Evolutionary conservation across 2,329 filamentous ascomycete genomes (phyloP), one percentile per base, ranked within the genome.

Genomic region (Fusarium foetens): DNA sequence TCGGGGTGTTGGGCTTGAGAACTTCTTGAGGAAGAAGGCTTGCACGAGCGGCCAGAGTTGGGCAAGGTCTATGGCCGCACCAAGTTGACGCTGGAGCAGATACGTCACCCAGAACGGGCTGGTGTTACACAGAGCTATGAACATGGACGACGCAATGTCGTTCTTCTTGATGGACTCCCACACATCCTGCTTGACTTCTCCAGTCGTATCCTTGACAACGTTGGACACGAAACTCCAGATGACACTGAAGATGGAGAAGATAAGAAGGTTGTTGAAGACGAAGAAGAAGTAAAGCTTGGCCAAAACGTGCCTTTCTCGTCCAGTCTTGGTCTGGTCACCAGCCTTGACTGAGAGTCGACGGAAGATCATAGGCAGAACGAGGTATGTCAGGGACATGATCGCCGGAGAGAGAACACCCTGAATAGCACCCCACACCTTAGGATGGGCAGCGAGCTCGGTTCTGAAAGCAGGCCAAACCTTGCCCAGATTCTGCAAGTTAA

Each of bases 41-140:
- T 92, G 93, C n/a, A 92, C 85, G 58, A 99, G 84, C 14, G 92
- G 93, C 85, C 94, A 93, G 10, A 97, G 83, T 80, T 99, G 96
- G 7, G 93, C 91, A n/a, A 99, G 84, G 81, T 99, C 96, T 57
- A 97, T 90, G n/a, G 95, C 93, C 3, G 95, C 94, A 79, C 95
- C 95, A 9, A 98, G 86, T 77, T 98, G 97, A 48, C 96, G 91
- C 84, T 98, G 95, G 59, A 99, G 84, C 23, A 98, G 87, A 88
- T 94, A 98, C 3, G 93, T 95, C 23, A 98, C 90, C 95, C 95
- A 99, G 81, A 97, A 99, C 0, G 93, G 89, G 2, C 95, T 97
- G 62, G 97, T 91, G 31, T 88, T 85, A 83, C 94, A 97, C 3
- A 99, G 85, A 0, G 94, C 89, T n/a, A 85, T 84, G 79, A 97